Evolutionary conservation across 2,329 filamentous ascomycete species (phyloP).

Genomic region (Cryoendolithus antarcticus): DNA sequence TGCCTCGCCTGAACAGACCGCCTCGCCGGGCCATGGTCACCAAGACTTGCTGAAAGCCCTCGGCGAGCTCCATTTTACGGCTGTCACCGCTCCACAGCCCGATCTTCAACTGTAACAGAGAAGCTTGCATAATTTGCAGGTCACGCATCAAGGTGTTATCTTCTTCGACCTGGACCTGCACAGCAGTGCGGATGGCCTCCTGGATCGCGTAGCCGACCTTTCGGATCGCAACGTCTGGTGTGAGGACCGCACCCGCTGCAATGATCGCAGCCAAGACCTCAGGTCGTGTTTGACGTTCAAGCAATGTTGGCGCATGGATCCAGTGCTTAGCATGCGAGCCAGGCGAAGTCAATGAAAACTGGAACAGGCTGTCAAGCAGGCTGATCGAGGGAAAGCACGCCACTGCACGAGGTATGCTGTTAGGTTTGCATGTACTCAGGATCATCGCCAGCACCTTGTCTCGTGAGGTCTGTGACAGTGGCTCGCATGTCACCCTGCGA

Average conservation of each 20-base stretch:
- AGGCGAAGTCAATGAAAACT: slow-evolving; percentile 47
- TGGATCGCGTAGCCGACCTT: slow-evolving; percentile 47
- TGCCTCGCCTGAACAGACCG: slow-evolving; percentile 44
- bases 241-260: slow-evolving; percentile 48
- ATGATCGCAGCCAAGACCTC: slow-evolving; percentile 50
- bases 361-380: slow-evolving; percentile 48
- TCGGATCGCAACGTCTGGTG: slow-evolving; percentile 44
- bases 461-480: slow-evolving; percentile 28
- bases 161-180: slow-evolving; percentile 32
- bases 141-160: slow-evolving; percentile 40
- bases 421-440: slow-evolving; percentile 43
- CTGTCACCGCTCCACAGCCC: slow-evolving; percentile 48
- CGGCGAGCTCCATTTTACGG: slow-evolving; percentile 47
- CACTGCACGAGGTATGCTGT: slow-evolving; percentile 40
- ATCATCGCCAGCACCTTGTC: slow-evolving; percentile 55
- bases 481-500: slow-evolving; percentile 29
- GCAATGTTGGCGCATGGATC: slow-evolving; percentile 51
- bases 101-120: slow-evolving; percentile 38
- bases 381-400: slow-evolving; percentile 51
- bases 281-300: slow-evolving; percentile 41
- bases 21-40: slow-evolving; percentile 43
- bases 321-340: slow-evolving; percentile 45
- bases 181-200: slow-evolving; percentile 33
- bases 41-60: slow-evolving; percentile 43
- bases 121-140: slow-evolving; percentile 40